Base-by-base conservation (phyloP, 495 filamentous ascomycete genomes). In the Aspergillus funiculosus region DNA sequence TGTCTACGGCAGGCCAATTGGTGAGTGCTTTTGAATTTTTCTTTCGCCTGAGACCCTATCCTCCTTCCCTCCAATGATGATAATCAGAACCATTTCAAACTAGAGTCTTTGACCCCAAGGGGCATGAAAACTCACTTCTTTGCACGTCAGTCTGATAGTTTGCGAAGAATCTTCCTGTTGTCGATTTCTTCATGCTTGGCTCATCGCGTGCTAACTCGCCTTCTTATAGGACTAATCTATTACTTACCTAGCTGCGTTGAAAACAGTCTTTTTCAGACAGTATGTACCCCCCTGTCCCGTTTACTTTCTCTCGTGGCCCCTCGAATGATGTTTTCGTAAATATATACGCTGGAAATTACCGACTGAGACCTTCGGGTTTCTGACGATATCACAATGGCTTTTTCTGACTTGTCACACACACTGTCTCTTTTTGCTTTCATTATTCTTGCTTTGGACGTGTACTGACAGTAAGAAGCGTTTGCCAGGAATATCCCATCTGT, bases 271-370 rank as follows among this genome's bases (percentile, higher is more conserved):
- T 27, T 41, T 21, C 39, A 49, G 41, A 57, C 57, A 50, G 67
- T 70, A 55, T 54, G 64, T 61, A n/a, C 6, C 31, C n/a, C 13
- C 22, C 26, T 21, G n/a, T 14, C 27, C 19, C 39, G 39, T 41
- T 28, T 38, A 31, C 14, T 31, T 26, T 32, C 15, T 52, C 20
- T 38, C 18, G 25, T 25, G 19, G 7, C 39, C 34, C 53, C 32
- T 60, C 57, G 60, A 54, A 80, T 90, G 90, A 96, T 94, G 88
- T 77, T 72, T 74, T 81, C 72, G 74, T 82, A 80, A 72, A 61
- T 51, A 76, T 80, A 87, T 90, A 94, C 87, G 87, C 87, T 95
- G 89, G 89, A 94, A 97, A 95, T 97, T 97, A 97, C 91, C 91
- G 91, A 84, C 91, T 80, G 87, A 97, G 79, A 69, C 78, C 75